Base-by-base conservation (phyloP, 768 basidiomycete genomes). In the Mycena metata region DNA sequence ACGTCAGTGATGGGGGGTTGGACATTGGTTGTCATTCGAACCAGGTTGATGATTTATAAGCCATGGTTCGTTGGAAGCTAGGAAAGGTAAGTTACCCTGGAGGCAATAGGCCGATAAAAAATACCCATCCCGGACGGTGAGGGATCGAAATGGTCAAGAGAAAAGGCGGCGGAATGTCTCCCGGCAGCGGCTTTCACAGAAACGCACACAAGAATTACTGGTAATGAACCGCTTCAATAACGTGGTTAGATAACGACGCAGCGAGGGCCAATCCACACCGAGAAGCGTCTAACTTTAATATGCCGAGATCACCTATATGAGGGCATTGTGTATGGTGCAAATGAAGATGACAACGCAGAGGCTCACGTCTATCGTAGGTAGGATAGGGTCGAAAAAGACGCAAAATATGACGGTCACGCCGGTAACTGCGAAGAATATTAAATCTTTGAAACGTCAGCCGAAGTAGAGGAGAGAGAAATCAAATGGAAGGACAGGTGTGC, bases 251-350 rank as follows among this genome's bases (percentile, higher is more conserved):
- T n/a, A 21, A 33, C 35, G 19, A 46, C 46, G 35, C 21, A 41
- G 30, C n/a, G 16, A 21, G 19, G 36, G 58, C 71, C 60, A 73
- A 87, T 87, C 81, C 49, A 86, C 83, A 8, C 89, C 88, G 15
- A 89, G 72, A 19, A 84, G 84, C 6, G 89, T 91, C 90, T 90
- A n/a, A n/a, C n/a, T n/a, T n/a, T n/a, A 91, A 67, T 82, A 84
- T 9, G 89, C 86, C 52, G 88, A 88, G 39, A 89, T 75, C 26
- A 85, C 83, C 85, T 91, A 72, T n/a, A n/a, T n/a, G n/a, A n/a
- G n/a, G n/a, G n/a, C n/a, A n/a, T n/a, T n/a, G n/a, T n/a, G n/a
- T n/a, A n/a, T n/a, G n/a, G n/a, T n/a, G n/a, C n/a, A n/a, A n/a
- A n/a, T n/a, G n/a, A n/a, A n/a, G n/a, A n/a, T n/a, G n/a, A n/a